Conservation (phyloP, 1,139 yeast genomes). For the Sugiyamaella novakii region DNA sequence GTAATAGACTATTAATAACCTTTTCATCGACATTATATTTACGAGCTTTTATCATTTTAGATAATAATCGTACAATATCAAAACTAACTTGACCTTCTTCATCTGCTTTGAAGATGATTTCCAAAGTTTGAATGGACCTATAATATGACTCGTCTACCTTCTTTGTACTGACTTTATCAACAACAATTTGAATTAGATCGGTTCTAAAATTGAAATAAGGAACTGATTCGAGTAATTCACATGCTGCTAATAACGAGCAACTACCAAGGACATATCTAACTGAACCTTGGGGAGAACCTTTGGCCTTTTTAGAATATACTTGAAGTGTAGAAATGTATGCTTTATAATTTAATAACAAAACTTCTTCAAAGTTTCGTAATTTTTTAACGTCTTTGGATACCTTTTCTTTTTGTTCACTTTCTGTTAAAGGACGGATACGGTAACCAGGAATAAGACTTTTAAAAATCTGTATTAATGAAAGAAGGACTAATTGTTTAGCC, state of each 20-base stretch:
- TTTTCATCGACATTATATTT: conserved; percentile 82
- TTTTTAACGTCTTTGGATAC: conserved; percentile 80
- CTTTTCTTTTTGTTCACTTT: conserved; percentile 75
- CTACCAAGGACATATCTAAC: conserved; percentile 52
- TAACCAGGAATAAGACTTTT: conserved; percentile 87
- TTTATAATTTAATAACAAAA: conserved; percentile 67
- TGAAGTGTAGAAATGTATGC: conserved; percentile 62
- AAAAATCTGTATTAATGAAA: conserved; percentile 82
- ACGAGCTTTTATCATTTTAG: conserved; percentile 72
- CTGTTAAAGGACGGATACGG: conserved; percentile 78
- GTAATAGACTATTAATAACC: conserved; percentile 70
- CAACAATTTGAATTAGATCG: conserved; percentile 67
- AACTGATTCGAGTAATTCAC: conserved; percentile 69
- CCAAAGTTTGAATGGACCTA: conserved; percentile 65
- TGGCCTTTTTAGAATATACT: conserved; percentile 37
- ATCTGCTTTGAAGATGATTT: conserved; percentile 64
- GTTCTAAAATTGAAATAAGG: conserved; percentile 79
- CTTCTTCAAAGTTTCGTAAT: conserved; percentile 78
- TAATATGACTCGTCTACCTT: conserved; percentile 50
- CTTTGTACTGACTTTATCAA: conserved; percentile 47
- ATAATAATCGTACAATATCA: conserved; percentile 67
- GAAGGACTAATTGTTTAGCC: conserved; percentile 70
- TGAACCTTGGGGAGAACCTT: conserved; percentile 40
- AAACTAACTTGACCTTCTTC: conserved; percentile 78
- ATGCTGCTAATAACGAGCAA: conserved; percentile 72